phyloP scores from a whole-genome alignment of 495 filamentous ascomycete genomes.

The Aspergillus avenaceus region DNA sequence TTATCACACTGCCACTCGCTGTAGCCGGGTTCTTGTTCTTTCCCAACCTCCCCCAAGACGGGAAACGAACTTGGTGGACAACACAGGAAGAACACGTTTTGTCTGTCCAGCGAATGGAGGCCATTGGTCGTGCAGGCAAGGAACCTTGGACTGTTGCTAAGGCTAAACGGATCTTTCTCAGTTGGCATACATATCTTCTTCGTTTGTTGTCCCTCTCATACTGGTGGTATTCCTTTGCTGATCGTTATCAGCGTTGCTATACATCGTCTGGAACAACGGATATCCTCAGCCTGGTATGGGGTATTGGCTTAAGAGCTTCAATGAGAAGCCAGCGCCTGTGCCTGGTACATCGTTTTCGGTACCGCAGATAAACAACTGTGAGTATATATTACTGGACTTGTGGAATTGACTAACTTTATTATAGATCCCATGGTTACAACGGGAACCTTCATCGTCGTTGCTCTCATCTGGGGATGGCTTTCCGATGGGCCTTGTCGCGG shows the following conservation, averaged over 20 bases:
- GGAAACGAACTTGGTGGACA: constrained; percentile 22
- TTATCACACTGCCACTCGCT: constrained; percentile 16
- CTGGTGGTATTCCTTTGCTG: not conserved
- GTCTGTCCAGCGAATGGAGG: constrained; percentile 21
- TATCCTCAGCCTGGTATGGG: constrained; percentile 18
- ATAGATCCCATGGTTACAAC: constrained; percentile 19
- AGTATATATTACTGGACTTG: not conserved
- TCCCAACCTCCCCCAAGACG: constrained; percentile 10
- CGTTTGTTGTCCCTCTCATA: constrained; percentile 13
- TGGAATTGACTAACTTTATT: not conserved
- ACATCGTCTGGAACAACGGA: constrained; percentile 24
- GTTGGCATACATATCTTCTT: constrained; percentile 27
- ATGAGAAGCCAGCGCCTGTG: constrained; percentile 19
- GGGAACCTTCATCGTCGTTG: constrained; percentile 29
- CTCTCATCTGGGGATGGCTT: constrained; percentile 30
- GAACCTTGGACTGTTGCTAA: constrained; percentile 21
- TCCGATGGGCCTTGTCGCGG: constrained; percentile 31
- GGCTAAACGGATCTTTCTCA: constrained; percentile 17
- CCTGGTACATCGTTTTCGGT: constrained; percentile 20
- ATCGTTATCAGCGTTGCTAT: constrained; percentile 9
- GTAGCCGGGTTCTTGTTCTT: constrained; percentile 11
- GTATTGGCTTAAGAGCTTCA: constrained; percentile 27
- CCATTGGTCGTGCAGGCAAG: constrained; percentile 19
- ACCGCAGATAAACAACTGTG: constrained; percentile 20
- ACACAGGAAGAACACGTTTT: constrained; percentile 20